Conservation (phyloP, 441 rosid genomes). For the Pelargonium fulgidum region DNA sequence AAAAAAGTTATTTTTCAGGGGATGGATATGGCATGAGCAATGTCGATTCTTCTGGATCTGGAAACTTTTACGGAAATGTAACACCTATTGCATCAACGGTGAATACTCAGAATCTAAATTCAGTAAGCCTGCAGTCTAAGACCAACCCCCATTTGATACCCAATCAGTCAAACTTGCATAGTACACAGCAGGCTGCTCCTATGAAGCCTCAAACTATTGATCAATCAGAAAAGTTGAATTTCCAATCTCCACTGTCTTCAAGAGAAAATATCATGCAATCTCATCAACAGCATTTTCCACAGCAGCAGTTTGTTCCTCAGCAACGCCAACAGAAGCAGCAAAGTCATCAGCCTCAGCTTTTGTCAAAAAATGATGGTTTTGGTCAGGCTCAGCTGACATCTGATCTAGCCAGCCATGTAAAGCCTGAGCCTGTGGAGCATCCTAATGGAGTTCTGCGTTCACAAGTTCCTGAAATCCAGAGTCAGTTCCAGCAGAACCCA, state of each 20-base stretch:
- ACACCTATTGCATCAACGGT: constrained; percentile 57
- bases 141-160: constrained; percentile 45
- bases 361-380: constrained; percentile 45
- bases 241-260: constrained; percentile 39
- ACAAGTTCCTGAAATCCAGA: constrained; percentile 63
- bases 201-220: constrained; percentile 40
- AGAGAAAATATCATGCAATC: constrained; percentile 48
- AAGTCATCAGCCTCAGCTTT: constrained; percentile 61
- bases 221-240: constrained; percentile 50
- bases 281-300: constrained; percentile 70
- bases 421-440: constrained; percentile 70
- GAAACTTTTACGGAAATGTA: constrained; percentile 56
- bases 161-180: constrained; percentile 46
- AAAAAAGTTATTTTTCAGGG: constrained; percentile 42
- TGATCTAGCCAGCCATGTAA: constrained; percentile 52
- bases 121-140: constrained; percentile 54
- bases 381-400: constrained; percentile 53
- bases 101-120: constrained; percentile 53
- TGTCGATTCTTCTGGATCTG: constrained; percentile 65
- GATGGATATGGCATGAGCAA: constrained; percentile 65
- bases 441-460: constrained; percentile 47
- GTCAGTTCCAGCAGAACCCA: constrained; percentile 60
- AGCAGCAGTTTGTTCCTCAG: constrained; percentile 64
- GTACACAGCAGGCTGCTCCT: constrained; percentile 40
- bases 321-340: constrained; percentile 62